Evolutionary conservation across 352 stramenopile species (phyloP).

Genomic region (Pythium sp.): DNA sequence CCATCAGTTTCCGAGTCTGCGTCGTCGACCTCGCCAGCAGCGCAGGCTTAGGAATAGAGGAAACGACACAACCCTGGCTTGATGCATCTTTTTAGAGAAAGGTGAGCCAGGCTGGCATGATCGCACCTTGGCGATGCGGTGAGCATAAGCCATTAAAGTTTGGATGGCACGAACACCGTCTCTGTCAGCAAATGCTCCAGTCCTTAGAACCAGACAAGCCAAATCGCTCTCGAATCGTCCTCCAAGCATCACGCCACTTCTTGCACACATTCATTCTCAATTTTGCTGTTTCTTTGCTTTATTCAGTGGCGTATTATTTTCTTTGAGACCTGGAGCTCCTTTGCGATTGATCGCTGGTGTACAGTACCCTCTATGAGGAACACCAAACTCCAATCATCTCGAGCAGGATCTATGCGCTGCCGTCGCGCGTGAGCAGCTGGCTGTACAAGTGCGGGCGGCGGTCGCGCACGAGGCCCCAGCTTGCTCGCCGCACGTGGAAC

Average conservation of each 20-base stretch:
- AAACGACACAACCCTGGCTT: not conserved
- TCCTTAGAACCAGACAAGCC: too few relatives aligned
- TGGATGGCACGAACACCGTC: too few relatives aligned
- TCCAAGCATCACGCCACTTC: not conserved
- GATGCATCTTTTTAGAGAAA: not conserved
- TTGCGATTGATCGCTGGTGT: too few relatives aligned
- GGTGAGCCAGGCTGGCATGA: too few relatives aligned
- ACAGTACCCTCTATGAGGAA: too few relatives aligned
- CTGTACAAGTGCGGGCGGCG: constrained; percentile 84
- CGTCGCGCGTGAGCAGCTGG: constrained; percentile 79
- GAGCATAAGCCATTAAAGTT: too few relatives aligned
- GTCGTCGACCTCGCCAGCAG: not conserved
- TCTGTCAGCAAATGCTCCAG: too few relatives aligned
- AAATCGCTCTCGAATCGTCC: too few relatives aligned
- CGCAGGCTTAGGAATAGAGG: not conserved
- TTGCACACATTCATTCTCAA: not conserved
- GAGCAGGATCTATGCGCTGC: constrained; percentile 19
- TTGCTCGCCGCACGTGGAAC: constrained; percentile 82
- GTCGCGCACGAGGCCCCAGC: constrained; percentile 86
- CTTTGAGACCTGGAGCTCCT: too few relatives aligned
- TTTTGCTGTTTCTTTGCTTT: constrained; percentile 2
- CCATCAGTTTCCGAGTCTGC: not conserved
- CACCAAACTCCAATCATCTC: not conserved
- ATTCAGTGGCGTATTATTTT: not conserved
- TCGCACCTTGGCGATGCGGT: too few relatives aligned